A percentile compares a stretch with the other conserved stretches of the same genome.
These are phyloP conservation scores for Vickermania ingenoplastis DNA, from an alignment of 208 protist species.

Conservation along the genomic window DNA sequence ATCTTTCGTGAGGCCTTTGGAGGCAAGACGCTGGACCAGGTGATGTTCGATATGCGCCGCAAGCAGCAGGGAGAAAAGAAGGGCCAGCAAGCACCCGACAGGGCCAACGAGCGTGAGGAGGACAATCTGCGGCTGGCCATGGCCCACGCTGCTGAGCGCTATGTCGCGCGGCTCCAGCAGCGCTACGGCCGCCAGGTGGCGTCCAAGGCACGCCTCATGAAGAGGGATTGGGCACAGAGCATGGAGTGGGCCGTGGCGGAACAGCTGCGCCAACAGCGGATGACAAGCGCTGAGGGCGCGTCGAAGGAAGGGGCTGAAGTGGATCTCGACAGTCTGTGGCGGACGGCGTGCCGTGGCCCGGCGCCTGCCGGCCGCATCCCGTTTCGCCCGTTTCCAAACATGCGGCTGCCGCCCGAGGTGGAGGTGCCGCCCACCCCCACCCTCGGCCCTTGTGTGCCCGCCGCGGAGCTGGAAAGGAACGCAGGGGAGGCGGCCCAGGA, in stretches of 20 bases:
- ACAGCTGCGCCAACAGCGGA: no score
- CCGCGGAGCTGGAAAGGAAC: slow-evolving; percentile 11
- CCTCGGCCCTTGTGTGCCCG: slow-evolving; percentile 19
- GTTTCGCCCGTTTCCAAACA: slow-evolving; percentile 62
- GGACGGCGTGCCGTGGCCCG: slow-evolving; percentile 12
- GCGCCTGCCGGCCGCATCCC: slow-evolving; percentile 53
- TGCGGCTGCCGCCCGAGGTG: slow-evolving; percentile 45
- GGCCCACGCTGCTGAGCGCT: neutral
- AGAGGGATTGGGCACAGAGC: neutral
- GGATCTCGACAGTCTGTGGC: neutral
- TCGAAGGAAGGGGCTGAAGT: slow-evolving; percentile 35
- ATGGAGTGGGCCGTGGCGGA: neutral
- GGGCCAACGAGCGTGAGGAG: neutral
- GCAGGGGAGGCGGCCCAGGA: no score
- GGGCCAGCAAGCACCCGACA: neutral
- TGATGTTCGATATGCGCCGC: slow-evolving; percentile 66
- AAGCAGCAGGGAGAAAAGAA: slow-evolving; percentile 19
- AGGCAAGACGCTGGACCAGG: slow-evolving; percentile 69
- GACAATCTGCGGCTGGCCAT: neutral
- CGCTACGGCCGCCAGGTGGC: slow-evolving; percentile 8
- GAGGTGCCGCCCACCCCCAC: slow-evolving; percentile 27
- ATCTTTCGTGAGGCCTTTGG: slow-evolving; percentile 77
- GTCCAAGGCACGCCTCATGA: slow-evolving; percentile 3
- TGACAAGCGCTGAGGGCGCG: slow-evolving; percentile 22
- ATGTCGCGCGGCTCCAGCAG: neutral